Conservation (phyloP, 2,329 filamentous ascomycete species). For the Alternaria sp. region DNA sequence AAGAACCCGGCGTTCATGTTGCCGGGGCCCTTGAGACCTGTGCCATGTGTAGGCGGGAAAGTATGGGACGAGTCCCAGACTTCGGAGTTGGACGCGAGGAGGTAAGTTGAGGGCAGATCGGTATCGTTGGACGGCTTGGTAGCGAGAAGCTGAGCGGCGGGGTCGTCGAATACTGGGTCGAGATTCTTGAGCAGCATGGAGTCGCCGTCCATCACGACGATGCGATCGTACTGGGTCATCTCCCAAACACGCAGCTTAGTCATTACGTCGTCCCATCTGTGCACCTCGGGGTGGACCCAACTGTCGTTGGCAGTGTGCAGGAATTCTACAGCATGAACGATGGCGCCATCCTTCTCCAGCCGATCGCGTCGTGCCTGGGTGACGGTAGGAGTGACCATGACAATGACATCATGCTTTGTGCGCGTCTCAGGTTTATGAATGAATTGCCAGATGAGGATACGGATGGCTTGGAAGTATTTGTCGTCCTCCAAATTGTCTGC, state of each 20-base stretch:
- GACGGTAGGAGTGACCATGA: constrained; percentile 39
- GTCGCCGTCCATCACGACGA: constrained; percentile 51
- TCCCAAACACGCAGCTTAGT: constrained; percentile 52
- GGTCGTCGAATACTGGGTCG: constrained; percentile 49
- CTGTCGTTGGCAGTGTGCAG: constrained; percentile 25
- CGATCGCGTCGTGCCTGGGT: constrained; percentile 26
- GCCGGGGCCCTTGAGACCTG: constrained; percentile 38
- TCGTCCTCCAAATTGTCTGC: constrained; percentile 28
- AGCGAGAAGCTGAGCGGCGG: constrained; percentile 24
- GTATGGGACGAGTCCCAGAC: constrained; percentile 40
- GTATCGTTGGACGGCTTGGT: constrained; percentile 6
- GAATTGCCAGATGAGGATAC: constrained; percentile 45
- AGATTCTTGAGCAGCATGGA: constrained; percentile 41
- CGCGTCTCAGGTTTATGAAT: constrained; percentile 34
- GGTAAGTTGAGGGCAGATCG: constrained; percentile 42
- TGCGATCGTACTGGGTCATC: constrained; percentile 46
- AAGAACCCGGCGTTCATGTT: constrained; percentile 53
- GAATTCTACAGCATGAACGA: constrained; percentile 34
- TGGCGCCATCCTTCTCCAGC: constrained; percentile 38
- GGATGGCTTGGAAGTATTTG: constrained; percentile 38
- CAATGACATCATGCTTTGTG: constrained; percentile 35
- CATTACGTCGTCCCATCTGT: constrained; percentile 48
- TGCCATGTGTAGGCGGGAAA: constrained; percentile 44
- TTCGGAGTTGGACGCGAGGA: constrained; percentile 47
- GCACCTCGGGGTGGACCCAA: constrained; percentile 25